These are phyloP conservation scores for Limtongia smithiae DNA, from an alignment of 805 yeast species.

Conservation along the genomic window DNA sequence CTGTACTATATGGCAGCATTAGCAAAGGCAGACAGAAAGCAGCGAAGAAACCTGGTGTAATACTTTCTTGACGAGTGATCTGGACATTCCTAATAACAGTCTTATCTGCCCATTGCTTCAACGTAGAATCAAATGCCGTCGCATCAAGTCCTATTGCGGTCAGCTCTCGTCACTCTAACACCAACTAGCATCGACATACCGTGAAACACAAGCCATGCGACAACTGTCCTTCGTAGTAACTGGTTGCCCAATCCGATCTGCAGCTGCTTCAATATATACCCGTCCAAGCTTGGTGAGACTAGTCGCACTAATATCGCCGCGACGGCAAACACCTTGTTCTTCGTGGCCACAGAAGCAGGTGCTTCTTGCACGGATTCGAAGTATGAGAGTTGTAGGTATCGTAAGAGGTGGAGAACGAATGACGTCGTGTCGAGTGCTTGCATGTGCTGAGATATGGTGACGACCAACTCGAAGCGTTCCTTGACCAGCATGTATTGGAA, in stretches of 20 bases:
- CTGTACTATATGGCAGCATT: background rate
- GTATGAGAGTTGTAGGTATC: slow-evolving; percentile 4
- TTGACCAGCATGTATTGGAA: background rate
- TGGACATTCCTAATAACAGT: slow-evolving; percentile 13
- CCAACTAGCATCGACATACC: too few species aligned
- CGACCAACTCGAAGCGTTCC: background rate
- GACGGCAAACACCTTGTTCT: background rate
- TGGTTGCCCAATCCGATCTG: slow-evolving; percentile 3
- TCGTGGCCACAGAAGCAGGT: background rate
- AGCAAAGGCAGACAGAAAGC: background rate
- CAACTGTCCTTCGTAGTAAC: slow-evolving; percentile 7
- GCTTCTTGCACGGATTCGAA: background rate
- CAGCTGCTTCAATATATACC: slow-evolving; percentile 1
- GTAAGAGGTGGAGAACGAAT: slow-evolving; percentile 4
- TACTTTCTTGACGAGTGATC: slow-evolving; percentile 19
- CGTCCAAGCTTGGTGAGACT: slow-evolving; percentile 5
- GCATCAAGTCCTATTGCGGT: slow-evolving; percentile 16
- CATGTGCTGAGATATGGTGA: background rate
- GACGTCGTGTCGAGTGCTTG: slow-evolving; percentile 5
- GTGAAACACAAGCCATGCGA: slow-evolving; percentile 16
- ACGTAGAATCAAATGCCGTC: slow-evolving; percentile 11
- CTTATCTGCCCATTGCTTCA: slow-evolving; percentile 18
- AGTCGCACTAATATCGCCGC: slow-evolving; percentile 5
- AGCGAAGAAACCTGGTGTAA: background rate
- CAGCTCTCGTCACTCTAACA: too few species aligned